These are phyloP conservation scores for Trichoderma guizhouense DNA, from an alignment of 2,329 filamentous ascomycete genomes.

Conservation along the genomic window DNA sequence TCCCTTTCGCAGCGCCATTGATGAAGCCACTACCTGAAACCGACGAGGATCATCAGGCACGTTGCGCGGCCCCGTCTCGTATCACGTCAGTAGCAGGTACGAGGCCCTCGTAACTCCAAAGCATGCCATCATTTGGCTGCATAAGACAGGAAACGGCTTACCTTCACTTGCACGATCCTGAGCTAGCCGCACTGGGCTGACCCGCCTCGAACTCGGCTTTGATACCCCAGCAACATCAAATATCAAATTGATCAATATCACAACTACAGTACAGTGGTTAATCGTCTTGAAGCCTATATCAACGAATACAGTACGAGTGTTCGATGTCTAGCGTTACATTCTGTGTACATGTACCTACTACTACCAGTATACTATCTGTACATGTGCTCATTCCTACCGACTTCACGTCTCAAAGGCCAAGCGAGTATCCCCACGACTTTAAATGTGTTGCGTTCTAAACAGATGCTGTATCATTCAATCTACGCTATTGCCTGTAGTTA, in stretches of 20 bases:
- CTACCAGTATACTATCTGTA: not conserved
- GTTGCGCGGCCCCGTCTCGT: not conserved
- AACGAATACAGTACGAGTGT: not conserved
- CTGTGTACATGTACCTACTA: not conserved
- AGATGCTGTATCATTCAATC: not conserved
- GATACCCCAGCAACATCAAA: not conserved
- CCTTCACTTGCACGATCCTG: not conserved
- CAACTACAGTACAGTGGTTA: not conserved
- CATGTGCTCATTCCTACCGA: not conserved
- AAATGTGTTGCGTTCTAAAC: not conserved
- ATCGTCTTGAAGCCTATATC: not conserved
- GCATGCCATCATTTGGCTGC: not conserved
- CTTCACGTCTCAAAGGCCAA: not conserved
- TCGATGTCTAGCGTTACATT: not conserved
- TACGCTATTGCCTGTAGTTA: not conserved
- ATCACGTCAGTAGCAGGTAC: conserved; percentile 2
- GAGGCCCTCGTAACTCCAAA: not conserved
- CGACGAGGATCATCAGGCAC: conserved; percentile 10
- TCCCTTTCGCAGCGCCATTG: not conserved
- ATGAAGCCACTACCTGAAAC: conserved; percentile 11
- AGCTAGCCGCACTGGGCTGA: not conserved
- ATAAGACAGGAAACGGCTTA: not conserved
- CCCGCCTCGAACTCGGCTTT: not conserved
- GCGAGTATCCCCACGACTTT: not conserved
- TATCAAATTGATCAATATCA: not conserved